Evolutionary conservation across 225 moss, liverwort and hornwort species (phyloP).

Genomic region (Takakia lepidozioides): DNA sequence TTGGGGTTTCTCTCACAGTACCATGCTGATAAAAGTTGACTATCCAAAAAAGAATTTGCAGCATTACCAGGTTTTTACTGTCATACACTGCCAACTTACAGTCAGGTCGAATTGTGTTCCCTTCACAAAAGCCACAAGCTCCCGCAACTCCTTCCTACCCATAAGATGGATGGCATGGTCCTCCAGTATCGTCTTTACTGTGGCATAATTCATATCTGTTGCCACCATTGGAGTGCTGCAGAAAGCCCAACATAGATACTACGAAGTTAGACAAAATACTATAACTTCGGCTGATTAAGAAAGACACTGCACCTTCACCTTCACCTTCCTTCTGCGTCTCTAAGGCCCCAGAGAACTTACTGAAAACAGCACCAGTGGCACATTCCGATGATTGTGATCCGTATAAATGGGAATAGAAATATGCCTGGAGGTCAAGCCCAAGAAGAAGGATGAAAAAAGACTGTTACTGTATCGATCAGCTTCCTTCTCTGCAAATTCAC

Average conservation of each 20-base stretch:
- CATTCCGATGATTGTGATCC: background rate
- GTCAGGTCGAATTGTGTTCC: conserved; percentile 90
- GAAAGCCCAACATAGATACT: conserved; percentile 6
- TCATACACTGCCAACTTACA: conserved; percentile 50
- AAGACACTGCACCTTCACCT: too few relatives aligned
- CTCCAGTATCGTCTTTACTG: conserved; percentile 85
- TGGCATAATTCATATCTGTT: conserved; percentile 72
- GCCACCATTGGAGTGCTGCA: conserved; percentile 58
- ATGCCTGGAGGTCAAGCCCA: conserved; percentile 75
- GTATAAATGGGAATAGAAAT: too few relatives aligned
- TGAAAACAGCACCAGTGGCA: background rate
- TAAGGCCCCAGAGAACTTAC: too few relatives aligned
- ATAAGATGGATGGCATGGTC: conserved; percentile 83
- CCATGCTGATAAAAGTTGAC: too few relatives aligned
- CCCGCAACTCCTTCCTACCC: conserved; percentile 76
- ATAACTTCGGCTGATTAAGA: too few relatives aligned
- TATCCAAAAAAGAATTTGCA: too few relatives aligned
- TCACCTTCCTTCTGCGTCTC: too few relatives aligned
- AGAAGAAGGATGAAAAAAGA: conserved; percentile 75
- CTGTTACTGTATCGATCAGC: conserved; percentile 53
- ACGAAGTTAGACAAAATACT: too few relatives aligned
- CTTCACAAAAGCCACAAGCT: conserved; percentile 81
- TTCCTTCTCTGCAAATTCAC: conserved; percentile 74
- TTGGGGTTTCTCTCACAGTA: too few relatives aligned
- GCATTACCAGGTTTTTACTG: too few relatives aligned